Percentiles rank a stretch among this genome's conserved stretches.
Conservation (phyloP, 495 filamentous ascomycete genomes). For the Usnea hakonensis region DNA sequence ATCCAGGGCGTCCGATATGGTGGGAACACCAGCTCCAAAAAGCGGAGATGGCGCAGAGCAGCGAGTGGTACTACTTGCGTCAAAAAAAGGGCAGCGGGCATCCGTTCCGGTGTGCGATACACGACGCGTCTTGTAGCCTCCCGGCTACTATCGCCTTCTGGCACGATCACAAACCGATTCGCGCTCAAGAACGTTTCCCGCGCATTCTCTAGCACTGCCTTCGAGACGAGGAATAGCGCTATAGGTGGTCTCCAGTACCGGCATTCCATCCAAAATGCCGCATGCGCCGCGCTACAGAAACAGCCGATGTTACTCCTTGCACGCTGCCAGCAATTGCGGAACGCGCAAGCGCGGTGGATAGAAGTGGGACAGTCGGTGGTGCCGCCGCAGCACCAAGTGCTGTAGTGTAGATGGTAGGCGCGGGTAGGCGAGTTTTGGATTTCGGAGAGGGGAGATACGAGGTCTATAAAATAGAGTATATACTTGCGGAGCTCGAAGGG, state of each 20-base stretch:
- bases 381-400: neutral
- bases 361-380: neutral
- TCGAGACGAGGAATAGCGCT: neutral
- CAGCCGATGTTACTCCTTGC: neutral
- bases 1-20: constrained; percentile 3
- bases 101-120: neutral
- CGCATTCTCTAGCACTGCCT: neutral
- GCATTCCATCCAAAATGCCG: constrained; percentile 1
- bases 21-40: constrained; percentile 2
- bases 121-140: neutral
- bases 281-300: neutral
- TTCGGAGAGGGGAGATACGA: neutral
- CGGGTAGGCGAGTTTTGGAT: neutral
- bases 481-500: neutral
- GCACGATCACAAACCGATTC: neutral
- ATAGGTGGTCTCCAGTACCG: neutral
- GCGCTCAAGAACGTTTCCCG: neutral
- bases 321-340: neutral
- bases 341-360: neutral
- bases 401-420: constrained; percentile 1
- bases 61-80: neutral
- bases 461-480: constrained; percentile 1
- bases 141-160: neutral
- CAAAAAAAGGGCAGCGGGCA: neutral
- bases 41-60: neutral